Evolutionary conservation across 441 rosid genomes (phyloP), one percentile per base, ranked within the genome.

Genomic region (Kokia cookei): DNA sequence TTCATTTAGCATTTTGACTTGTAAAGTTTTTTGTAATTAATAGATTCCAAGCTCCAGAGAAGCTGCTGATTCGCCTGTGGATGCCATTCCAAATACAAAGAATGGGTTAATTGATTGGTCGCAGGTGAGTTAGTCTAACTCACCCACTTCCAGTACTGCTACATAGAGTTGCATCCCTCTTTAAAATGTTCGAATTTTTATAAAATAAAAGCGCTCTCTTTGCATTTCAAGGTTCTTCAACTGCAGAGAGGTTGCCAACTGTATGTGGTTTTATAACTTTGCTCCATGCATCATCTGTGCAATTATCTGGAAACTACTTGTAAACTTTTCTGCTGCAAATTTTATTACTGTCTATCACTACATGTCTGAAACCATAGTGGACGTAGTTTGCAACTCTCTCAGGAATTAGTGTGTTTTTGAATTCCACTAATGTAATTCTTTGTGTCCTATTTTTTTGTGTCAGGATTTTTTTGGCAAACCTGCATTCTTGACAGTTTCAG

Each of bases 381-480:
- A 35, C 17, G 50, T 42, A 35, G 72, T 35, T 22, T 45, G n/a
- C 53, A 12, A 3, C 32, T 65, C 32, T 65, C 22, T n/a, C 37
- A 51, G 42, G 43, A 7, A 74, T 24, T 4, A 17, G 63, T 57
- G 24, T n/a, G 12, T 55, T 54, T 54, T 65, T 73, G 24, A 50
- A 45, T 37, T 13, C 68, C 35, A 13, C 62, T 73, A 47, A 69
- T 71, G 65, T 71, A 13, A 42, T 76, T 69, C 82, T 75, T 43
- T 80, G 76, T 74, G 75, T 74, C 50, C 60, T 70, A 42, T 7
- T 76, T 64, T 81, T 4, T 55, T 69, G 67, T 81, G 66, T 76
- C 84, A 95, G 98, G 98, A 95, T 80, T 95, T 93, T 86, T 95
- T 95, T 76, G 97, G 92, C 70, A 95, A 95, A 81, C 97, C 99